Base-by-base conservation (phyloP, 179 eudicot genomes). In the Camellia oleifera region DNA sequence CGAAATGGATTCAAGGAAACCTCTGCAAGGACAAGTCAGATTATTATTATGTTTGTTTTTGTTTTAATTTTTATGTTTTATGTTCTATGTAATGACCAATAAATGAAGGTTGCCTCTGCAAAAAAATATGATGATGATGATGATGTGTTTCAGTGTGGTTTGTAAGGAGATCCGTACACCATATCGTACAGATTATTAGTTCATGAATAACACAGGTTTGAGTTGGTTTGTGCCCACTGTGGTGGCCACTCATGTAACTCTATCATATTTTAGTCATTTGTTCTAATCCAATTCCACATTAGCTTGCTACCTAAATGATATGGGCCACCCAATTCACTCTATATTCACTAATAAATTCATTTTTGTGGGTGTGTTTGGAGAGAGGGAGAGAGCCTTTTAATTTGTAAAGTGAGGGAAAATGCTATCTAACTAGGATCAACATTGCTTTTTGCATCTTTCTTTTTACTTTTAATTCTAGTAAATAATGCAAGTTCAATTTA, bases 11-110 rank as follows among this genome's bases (percentile, higher is more conserved):
- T 72, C 57, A 18, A 53, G 52, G 61, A 74, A 54, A 76, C n/a
- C 56, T 61, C 66, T 61, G 76, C 68, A 78, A 72, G 68, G 81
- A 61, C 45, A n/a, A 81, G 77, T 56, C 80, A 81, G 84, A 81
- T 71, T 32, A 32, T 32, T 32, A 32, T 32, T 69, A 62, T 62
- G 69, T 3, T 69, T 20, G 9, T 18, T 3, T 80, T 65, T 72
- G 5, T 14, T 54, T 10, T 15, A 44, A 13, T 12, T 15, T 70
- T 65, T 42, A 2, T 67, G 20, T 15, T 70, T 65, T 42, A 2
- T 67, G 20, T 76, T 63, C 58, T 61, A 53, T 54, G 32, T 13
- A 15, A 26, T 73, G 45, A 73, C 56, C 0, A 53, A 73, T 73
- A 73, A 53, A 54, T 72, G 5, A 18, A 4, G n/a, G 56, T 17